A percentile compares a stretch with the other conserved stretches of the same genome.
Evolutionary conservation across 2,329 filamentous ascomycete species (phyloP).

Genomic region (Exophiala phaeomuriformis): DNA sequence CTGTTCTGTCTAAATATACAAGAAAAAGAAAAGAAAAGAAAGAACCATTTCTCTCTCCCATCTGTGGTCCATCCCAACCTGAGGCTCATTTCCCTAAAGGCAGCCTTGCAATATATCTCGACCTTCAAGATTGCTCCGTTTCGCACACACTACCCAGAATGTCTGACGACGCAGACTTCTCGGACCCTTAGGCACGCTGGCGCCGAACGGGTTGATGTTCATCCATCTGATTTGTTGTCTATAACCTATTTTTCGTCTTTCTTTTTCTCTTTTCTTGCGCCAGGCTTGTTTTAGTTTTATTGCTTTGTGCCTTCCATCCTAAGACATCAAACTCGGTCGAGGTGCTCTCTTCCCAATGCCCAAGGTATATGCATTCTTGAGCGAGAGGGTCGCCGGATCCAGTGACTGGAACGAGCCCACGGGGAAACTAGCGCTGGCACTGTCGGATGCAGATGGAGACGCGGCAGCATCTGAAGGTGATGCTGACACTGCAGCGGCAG

Average conservation of each 20-base stretch:
- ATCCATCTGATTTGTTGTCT: not conserved
- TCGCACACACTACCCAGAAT: too few relatives aligned
- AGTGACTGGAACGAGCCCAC: slow-evolving; percentile 18
- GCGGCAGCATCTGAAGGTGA: not conserved
- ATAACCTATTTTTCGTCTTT: not conserved
- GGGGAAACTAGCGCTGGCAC: slow-evolving; percentile 2
- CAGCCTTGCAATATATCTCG: too few relatives aligned
- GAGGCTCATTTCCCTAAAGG: too few relatives aligned
- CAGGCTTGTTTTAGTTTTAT: too few relatives aligned
- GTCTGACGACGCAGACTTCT: too few relatives aligned
- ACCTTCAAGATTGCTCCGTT: too few relatives aligned
- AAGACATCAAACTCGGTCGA: slow-evolving; percentile 14
- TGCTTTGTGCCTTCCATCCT: not conserved
- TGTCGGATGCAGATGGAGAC: slow-evolving; percentile 2
- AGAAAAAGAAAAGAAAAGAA: not conserved
- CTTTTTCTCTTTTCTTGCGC: not conserved
- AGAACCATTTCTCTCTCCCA: not conserved
- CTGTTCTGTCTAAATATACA: not conserved
- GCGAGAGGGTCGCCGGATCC: slow-evolving; percentile 24
- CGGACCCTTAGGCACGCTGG: too few relatives aligned
- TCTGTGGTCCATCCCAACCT: too few relatives aligned
- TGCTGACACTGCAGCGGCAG: slow-evolving; percentile 1
- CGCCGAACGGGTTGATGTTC: too few relatives aligned
- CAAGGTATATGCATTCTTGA: slow-evolving; percentile 20
- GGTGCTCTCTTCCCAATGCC: slow-evolving; percentile 20